These are phyloP conservation scores for Suhomyces emberorum DNA, from an alignment of 805 yeast species.

Conservation along the genomic window DNA sequence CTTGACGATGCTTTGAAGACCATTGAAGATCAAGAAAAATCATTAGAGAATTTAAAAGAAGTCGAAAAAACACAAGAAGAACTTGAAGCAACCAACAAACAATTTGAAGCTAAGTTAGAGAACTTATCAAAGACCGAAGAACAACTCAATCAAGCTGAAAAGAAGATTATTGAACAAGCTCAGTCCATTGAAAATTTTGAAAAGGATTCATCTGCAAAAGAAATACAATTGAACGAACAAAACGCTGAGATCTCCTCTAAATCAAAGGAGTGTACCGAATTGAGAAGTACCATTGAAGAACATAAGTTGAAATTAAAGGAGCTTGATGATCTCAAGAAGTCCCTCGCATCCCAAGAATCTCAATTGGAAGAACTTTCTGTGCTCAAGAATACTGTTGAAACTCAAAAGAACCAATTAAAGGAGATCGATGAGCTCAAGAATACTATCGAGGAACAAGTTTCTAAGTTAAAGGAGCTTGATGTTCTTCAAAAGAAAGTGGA, in stretches of 20 bases:
- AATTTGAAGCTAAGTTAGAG: background rate
- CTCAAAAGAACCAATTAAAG: background rate
- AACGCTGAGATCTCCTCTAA: too few relatives aligned
- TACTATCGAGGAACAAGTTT: background rate
- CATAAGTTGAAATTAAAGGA: constrained; percentile 1
- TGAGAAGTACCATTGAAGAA: constrained; percentile 1
- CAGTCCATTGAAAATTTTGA: background rate
- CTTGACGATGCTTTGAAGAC: constrained; percentile 1
- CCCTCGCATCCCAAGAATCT: background rate
- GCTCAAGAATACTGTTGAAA: background rate
- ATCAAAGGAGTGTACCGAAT: background rate
- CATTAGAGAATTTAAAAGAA: background rate
- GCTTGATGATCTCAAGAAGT: background rate
- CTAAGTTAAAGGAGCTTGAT: background rate
- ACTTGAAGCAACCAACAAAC: background rate
- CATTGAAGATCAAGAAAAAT: background rate
- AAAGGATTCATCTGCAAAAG: too few relatives aligned
- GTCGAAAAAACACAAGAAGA: background rate
- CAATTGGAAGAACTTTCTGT: background rate
- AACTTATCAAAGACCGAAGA: too few relatives aligned
- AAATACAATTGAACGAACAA: too few relatives aligned
- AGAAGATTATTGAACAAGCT: too few relatives aligned
- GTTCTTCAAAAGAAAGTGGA: background rate
- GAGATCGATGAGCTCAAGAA: background rate
- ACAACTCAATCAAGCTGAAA: too few relatives aligned